Evolutionary conservation across 2,329 filamentous ascomycete species (phyloP), one percentile per base, ranked within the genome.

Genomic region (Coniochaeta sp.): DNA sequence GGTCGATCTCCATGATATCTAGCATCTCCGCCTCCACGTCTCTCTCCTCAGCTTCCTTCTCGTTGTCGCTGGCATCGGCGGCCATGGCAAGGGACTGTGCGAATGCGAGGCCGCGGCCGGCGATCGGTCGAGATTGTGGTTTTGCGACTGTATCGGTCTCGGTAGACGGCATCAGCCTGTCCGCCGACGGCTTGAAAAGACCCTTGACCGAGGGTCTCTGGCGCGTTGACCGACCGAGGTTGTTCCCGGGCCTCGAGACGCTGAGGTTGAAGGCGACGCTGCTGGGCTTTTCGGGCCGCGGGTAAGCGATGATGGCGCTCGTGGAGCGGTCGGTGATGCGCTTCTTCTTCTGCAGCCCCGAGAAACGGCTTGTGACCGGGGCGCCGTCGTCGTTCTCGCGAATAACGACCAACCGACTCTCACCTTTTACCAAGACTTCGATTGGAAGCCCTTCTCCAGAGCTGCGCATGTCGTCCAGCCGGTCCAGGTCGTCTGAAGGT

Each of bases 1-100:
- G 75, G 57, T 86, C 82, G 60, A 86, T 83, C 57, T 82, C 81
- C 74, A 83, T 79, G 42, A 86, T 81, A 61, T 84, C 81, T 57
- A 86, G 70, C 71, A 83, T 78, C 64, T 83, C 80, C 27, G 73
- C 71, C 60, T 83, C 80, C 12, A 82, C 71, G 52, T 83, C 74
- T 28, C 80, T 69, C 24, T 70, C 68, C 20, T 66, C 63, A 14
- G 69, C 72, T n/a, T 70, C 67, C 27, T 74, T 68, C 49, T 78
- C 75, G 40, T 76, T 72, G 30, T 75, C 72, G 20, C 69, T 68
- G 6, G 69, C 65, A 52, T 83, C 79, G 3, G 80, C 80, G 1
- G 80, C 80, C 1, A 70, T 73, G 48, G 68, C 72, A 28, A 83
- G 61, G 16, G 71, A 76, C 40, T 75, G 72, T 32, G 72, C 71